Percentiles rank a stretch among this genome's conserved stretches.
These are phyloP conservation scores for Posidonia oceanica DNA, from an alignment of 116 monocot genomes.

Conservation along the genomic window DNA sequence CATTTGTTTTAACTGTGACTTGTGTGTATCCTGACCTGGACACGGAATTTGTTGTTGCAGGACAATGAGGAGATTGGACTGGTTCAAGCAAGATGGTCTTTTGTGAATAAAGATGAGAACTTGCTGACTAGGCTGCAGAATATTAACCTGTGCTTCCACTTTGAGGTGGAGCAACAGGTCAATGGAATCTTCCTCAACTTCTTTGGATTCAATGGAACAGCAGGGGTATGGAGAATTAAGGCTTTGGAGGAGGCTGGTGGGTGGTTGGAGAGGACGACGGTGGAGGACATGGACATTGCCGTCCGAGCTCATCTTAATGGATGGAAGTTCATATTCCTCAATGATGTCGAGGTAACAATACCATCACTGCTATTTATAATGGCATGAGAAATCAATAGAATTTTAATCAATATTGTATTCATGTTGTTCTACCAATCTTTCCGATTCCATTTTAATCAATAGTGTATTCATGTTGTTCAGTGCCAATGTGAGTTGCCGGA, in stretches of 20 bases:
- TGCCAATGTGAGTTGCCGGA: conserved; percentile 85
- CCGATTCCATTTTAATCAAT: background rate
- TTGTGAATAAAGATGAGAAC: conserved; percentile 96
- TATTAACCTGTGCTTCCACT: conserved; percentile 96
- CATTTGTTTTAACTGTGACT: too few species aligned
- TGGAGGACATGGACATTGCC: conserved; percentile 85
- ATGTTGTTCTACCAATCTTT: background rate
- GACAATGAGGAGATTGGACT: conserved; percentile 71
- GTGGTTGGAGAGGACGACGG: conserved; percentile 88
- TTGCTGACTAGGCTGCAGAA: conserved; percentile 83
- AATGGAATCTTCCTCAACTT: conserved; percentile 84
- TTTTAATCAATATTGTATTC: background rate
- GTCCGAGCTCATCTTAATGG: conserved; percentile 81
- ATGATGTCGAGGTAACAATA: conserved; percentile 75
- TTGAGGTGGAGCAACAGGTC: conserved; percentile 98
- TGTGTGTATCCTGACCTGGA: too few species aligned
- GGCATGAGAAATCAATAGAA: background rate
- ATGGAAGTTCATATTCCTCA: conserved; percentile 88
- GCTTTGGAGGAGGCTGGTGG: conserved; percentile 88
- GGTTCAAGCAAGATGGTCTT: conserved; percentile 91
- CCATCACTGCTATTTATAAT: background rate
- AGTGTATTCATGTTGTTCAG: conserved; percentile 15
- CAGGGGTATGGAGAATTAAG: conserved; percentile 96
- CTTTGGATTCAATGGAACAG: conserved; percentile 96
- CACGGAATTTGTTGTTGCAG: conserved; percentile 18